phyloP scores from a whole-genome alignment of 2,329 filamentous ascomycete species.

The Elsinoe australis region DNA sequence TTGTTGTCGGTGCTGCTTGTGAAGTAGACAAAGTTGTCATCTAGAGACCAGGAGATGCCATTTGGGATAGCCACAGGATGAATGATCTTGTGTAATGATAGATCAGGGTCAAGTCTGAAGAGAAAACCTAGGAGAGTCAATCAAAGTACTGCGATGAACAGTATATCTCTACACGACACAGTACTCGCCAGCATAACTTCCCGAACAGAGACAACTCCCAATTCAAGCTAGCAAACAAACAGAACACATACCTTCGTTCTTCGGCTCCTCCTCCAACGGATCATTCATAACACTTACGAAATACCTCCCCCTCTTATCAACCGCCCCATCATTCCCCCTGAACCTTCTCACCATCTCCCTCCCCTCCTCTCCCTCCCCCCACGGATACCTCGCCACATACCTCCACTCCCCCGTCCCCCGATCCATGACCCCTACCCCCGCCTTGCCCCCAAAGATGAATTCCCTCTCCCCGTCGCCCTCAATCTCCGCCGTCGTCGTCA shows the following conservation, averaged over 20 bases:
- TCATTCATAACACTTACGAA: conserved; percentile 87
- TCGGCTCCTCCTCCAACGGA: conserved; percentile 35
- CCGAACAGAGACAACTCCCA: neutral
- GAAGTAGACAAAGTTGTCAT: conserved; percentile 69
- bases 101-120: conserved; percentile 60
- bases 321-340: conserved; percentile 72
- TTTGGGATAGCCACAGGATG: conserved; percentile 65
- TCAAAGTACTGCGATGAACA: neutral
- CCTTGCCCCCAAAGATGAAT: conserved; percentile 72
- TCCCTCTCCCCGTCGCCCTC: conserved; percentile 48
- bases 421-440: conserved; percentile 72
- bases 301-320: conserved; percentile 72
- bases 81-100: conserved; percentile 53
- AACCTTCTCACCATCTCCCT: conserved; percentile 41
- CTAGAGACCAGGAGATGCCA: conserved; percentile 70
- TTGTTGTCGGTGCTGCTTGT: conserved; percentile 66
- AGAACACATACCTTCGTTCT: conserved; percentile 11
- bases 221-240: neutral
- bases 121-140: conserved; percentile 53
- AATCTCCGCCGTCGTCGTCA: conserved; percentile 67
- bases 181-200: too few species aligned
- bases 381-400: conserved; percentile 53
- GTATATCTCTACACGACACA: too few species aligned
- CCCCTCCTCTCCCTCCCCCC: conserved; percentile 34
- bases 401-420: conserved; percentile 49